Percentiles rank a stretch among this genome's conserved stretches.
Evolutionary conservation across 2,329 filamentous ascomycete species (phyloP).

Genomic region (Colletotrichum sp.): DNA sequence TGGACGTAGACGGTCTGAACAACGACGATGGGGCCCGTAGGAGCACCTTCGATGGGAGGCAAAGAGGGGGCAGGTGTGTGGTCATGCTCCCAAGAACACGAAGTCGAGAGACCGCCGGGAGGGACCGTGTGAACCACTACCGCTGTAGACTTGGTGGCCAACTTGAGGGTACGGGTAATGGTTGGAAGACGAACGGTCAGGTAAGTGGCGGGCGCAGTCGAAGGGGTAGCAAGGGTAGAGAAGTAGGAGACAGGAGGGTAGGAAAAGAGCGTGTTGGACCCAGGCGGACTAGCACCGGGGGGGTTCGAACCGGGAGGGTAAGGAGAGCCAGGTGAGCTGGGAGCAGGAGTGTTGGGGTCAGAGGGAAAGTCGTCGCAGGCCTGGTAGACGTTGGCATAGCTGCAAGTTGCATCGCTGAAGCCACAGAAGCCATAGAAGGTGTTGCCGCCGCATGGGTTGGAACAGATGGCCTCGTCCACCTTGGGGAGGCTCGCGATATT

Average conservation of each 20-base stretch:
- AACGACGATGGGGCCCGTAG: not conserved
- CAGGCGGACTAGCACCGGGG: not conserved
- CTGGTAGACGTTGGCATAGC: slow-evolving; percentile 9
- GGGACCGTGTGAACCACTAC: not conserved
- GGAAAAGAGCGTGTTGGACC: not conserved
- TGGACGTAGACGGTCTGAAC: slow-evolving; percentile 10
- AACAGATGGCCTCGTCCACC: slow-evolving; percentile 10
- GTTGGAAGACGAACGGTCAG: slow-evolving; percentile 1
- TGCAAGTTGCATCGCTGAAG: not conserved
- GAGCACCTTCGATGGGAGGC: not conserved
- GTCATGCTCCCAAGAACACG: not conserved
- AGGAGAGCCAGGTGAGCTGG: not conserved
- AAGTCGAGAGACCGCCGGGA: not conserved
- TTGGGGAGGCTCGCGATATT: not conserved
- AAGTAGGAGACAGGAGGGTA: not conserved
- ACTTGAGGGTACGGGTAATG: slow-evolving; percentile 10
- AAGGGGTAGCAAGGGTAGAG: not conserved
- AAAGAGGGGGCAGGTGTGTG: not conserved
- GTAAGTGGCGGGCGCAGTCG: not conserved
- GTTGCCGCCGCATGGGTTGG: slow-evolving; percentile 1
- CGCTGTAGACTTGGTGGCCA: not conserved
- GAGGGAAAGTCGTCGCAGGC: not conserved
- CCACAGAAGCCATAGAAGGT: not conserved
- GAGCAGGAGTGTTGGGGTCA: not conserved
- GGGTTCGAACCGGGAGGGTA: not conserved